Base-by-base conservation (phyloP, 306 rosid species). In the Arachis stenosperma region DNA sequence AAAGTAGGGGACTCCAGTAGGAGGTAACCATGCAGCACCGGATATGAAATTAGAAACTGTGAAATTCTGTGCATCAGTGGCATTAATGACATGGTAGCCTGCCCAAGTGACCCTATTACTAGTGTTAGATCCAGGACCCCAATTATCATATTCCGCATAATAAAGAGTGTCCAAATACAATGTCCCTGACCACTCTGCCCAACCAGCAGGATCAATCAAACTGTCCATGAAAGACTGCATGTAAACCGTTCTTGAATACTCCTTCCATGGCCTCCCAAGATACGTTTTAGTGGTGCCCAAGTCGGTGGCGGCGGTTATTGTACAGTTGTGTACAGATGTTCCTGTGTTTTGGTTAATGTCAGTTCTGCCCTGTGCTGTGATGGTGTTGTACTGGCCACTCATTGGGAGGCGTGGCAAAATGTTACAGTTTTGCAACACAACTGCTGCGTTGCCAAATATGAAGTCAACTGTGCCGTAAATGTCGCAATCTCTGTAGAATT, bases 361-460 rank as follows among this genome's bases (percentile, higher is more conserved):
- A 8, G 67, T 80, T 6, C 84, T 36, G 8, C 86, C 89, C 44
- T 87, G 91, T 0, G 88, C 90, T 0, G 82, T 84, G 11, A 84
- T 78, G 12, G 76, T 75, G 30, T 81, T 85, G 77, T 66, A 82
- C 51, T 87, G 86, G 42, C 62, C 69, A 5, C 48, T 64, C 61
- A 87, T 13, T 2, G 90, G 86, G 61, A 78, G 78, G 53, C 83
- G 44, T 2, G 86, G 59, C 61, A 17, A 74, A 2, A 86, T 76
- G 73, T 84, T 79, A 71, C 88, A 84, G 27, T 82, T n/a, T 72
- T 86, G 90, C n/a, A 86, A 65, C 0, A 86, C 85, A 5, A 71
- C 88, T 5, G 80, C 83, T 7, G 86, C 88, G 13, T 86, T 82
- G 14, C 90, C 90, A 13, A 84, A 86, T 59, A 84, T 81, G 80